Base-by-base conservation (phyloP, 2,329 filamentous ascomycete genomes). In the Thermothelomyces thermophilus region DNA sequence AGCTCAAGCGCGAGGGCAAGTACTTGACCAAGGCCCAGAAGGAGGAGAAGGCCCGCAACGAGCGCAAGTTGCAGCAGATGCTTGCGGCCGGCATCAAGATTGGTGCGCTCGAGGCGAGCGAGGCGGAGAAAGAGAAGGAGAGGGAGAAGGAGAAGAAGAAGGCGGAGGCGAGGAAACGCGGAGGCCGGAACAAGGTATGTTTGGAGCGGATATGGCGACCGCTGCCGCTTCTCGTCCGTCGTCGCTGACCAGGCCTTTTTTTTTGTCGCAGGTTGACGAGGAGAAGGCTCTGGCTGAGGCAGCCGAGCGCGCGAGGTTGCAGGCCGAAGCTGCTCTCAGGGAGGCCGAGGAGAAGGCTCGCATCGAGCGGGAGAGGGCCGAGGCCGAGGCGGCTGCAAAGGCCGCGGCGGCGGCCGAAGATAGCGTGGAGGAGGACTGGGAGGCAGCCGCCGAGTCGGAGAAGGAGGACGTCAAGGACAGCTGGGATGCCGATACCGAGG, bases 401-500 rank as follows among this genome's bases (percentile, higher is more conserved):
- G 75, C 76, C 16, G 70, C 70, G 26, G 76, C 81, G 61, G 73
- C 75, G 44, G 83, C 80, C 42, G 82, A 82, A 30, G 60, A 63
- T 11, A 58, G 56, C 16, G 67, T 86, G 22, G 84, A 87, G 14
- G 85, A 94, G 31, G 90, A 95, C 67, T 95, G 90, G 90, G 89
- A 96, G 68, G 82, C 83, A 26, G 84, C 87, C 43, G 89, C 86
- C 26, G 86, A 83, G 22, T 86, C 87, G 41, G 80, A 79, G 10
- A 80, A 87, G 22, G 83, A 85, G 14, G 84, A 86, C 53, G 77
- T 95, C 62, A 96, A 96, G 70, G 91, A 96, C 58, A 91, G 85
- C 73, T 97, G 91, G 91, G 91, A 97, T 66, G 90, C 87, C 30
- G 86, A 89, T 48, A 84, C 82, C 2, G 86, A 87, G 42, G 85